Base-by-base conservation (phyloP, 352 stramenopile species). In the Pythium rhizo-oryzae region DNA sequence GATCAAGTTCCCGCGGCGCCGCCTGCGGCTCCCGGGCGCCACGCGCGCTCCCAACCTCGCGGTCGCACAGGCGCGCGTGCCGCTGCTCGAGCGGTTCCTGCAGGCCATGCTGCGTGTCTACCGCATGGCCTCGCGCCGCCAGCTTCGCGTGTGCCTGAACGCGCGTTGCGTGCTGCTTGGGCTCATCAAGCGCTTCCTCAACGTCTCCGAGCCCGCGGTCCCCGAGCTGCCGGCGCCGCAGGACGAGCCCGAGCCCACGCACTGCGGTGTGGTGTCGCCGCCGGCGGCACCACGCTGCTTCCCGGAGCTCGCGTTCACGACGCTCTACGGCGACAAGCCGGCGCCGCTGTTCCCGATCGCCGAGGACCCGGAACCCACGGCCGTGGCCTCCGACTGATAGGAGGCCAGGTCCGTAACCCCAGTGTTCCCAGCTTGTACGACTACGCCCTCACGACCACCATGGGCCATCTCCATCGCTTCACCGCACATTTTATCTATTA, bases 1-100 rank as follows among this genome's bases (percentile, higher is more conserved):
- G 19, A 50, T 87, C 72, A 89, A 90, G 64, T 92, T 92, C 62
- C 82, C 82, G 16, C 69, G 73, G 1, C 81, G 82, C 23, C 84
- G 76, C 2, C 28, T 72, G 12, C 18, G 74, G 11, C 24, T 72
- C 7, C 65, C 54, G 5, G 23, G 30, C 0, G 37, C 72, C 7
- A 49, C 43, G 33, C 25, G 50, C 49, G 56, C 60, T 7, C 49
- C 53, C 1, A 72, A 78, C 54, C 49, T 85, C n/a, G 67, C 78
- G n/a, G 70, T 78, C 8, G 74, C 75, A 4, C 59, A 70, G 52
- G 70, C 81, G 30, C 84, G 84, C 21, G 47, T 81, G 15, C 12
- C 67, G 2, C 58, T 76, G 51, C 70, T 92, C 1, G 80, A 92
- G 57, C 62, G 75, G 18, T 92, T 91, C 37, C 57, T 90, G 8